Base-by-base conservation (phyloP, 805 yeast species). In the Starmera pachycereana region DNA sequence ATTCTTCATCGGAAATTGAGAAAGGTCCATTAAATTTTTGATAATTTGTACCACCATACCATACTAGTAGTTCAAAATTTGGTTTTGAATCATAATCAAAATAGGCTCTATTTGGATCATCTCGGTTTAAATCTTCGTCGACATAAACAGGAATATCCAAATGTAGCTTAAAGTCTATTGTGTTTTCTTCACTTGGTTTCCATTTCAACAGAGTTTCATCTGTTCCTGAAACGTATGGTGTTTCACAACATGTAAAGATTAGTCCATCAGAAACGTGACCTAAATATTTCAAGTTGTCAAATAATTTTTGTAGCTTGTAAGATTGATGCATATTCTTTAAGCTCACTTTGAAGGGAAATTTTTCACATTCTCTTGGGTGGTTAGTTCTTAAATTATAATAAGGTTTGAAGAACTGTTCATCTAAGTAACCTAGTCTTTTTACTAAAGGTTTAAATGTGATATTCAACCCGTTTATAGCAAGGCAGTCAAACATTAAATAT, bases 101-200 rank as follows among this genome's bases (percentile, higher is more conserved):
- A 54, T 87, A 88, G 42, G 82, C 76, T 42, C 83, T 72, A 44
- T 78, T 85, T 1, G 77, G 76, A 55, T 83, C 90, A 40, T 76
- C 74, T 34, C 66, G 65, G 25, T 65, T 59, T 27, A 81, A 63
- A 40, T 78, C 84, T 6, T 73, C 73, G 55, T 83, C 90, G 36
- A 71, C 71, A 49, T 49, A 77, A 8, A 60, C 49, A 13, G 78
- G 75, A 51, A 85, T 84, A 30, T 71, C 70, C 43, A 87, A 59
- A 29, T 69, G 68, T 44, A 92, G 60, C 55, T 79, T 79, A 61
- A 86, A 92, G 61, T 92, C 99, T 35, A 94, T 76, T 0, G 97
- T 82, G 52, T 92, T 94, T 59, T 90, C 98, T 46, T 85, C 85
- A 11, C 95, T 86, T 3, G 98, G 97, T 55, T 92, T 92, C 99